Conservation (phyloP, 768 basidiomycete genomes). For the Dendrothele bispora region DNA sequence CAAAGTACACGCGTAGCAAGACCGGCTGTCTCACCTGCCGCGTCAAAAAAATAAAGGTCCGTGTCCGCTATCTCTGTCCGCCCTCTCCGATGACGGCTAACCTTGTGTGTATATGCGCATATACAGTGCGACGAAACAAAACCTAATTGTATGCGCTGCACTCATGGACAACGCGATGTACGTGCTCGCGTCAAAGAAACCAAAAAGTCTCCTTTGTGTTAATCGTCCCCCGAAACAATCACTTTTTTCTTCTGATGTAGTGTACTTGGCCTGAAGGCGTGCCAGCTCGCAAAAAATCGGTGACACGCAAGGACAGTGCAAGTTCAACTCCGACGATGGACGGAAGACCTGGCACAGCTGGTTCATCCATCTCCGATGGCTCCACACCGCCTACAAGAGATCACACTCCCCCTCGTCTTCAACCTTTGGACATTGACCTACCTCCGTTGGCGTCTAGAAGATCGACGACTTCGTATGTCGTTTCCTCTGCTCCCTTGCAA, state of each 20-base stretch:
- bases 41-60: slow-evolving; percentile 91
- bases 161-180: slow-evolving; percentile 83
- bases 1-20: slow-evolving; percentile 93
- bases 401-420: slow-evolving; percentile 55
- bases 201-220: background rate
- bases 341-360: slow-evolving; percentile 71
- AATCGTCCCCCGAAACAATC: background rate
- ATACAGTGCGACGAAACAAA: slow-evolving; percentile 87
- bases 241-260: slow-evolving; percentile 34
- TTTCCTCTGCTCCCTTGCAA: slow-evolving; percentile 9
- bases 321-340: slow-evolving; percentile 46
- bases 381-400: slow-evolving; percentile 74
- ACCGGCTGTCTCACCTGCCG: slow-evolving; percentile 94
- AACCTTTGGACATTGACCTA: slow-evolving; percentile 26
- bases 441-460: slow-evolving; percentile 38
- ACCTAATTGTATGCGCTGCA: slow-evolving; percentile 84
- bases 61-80: slow-evolving; percentile 17
- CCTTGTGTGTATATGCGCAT: too few relatives aligned
- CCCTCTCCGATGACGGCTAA: slow-evolving; percentile 6
- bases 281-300: slow-evolving; percentile 68
- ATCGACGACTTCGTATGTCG: slow-evolving; percentile 36
- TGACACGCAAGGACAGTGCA: slow-evolving; percentile 57
- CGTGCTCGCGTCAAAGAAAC: slow-evolving; percentile 26
- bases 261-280: slow-evolving; percentile 85
- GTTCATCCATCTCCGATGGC: slow-evolving; percentile 71